Conservation (phyloP, 306 rosid species). For the Lupinus albus region DNA sequence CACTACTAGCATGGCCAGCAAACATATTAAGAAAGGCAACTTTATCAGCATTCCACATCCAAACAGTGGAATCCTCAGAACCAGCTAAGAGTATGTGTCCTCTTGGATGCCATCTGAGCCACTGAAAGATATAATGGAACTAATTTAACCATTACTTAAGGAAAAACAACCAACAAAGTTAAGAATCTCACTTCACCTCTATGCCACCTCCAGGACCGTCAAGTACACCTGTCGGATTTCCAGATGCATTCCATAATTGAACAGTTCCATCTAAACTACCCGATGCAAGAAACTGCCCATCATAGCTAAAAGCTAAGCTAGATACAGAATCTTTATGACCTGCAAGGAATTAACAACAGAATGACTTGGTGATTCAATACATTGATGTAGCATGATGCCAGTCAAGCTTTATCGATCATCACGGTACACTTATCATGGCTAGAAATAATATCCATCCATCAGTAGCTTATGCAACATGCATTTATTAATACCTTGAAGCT, state of each 20-base stretch:
- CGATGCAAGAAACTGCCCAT: slow-evolving; percentile 80
- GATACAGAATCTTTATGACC: slow-evolving; percentile 82
- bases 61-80: slow-evolving; percentile 73
- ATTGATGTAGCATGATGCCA: neutral
- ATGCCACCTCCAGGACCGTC: slow-evolving; percentile 86
- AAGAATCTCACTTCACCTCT: slow-evolving; percentile 56
- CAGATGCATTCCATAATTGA: slow-evolving; percentile 77
- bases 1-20: slow-evolving; percentile 78
- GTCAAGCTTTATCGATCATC: slow-evolving; percentile 20
- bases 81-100: slow-evolving; percentile 85
- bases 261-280: slow-evolving; percentile 78
- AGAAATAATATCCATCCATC: slow-evolving; percentile 13
- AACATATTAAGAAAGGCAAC: slow-evolving; percentile 59
- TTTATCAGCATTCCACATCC: slow-evolving; percentile 93
- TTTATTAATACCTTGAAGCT: slow-evolving; percentile 64
- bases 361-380: neutral
- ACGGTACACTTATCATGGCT: neutral
- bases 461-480: slow-evolving; percentile 5
- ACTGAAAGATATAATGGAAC: slow-evolving; percentile 57
- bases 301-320: slow-evolving; percentile 73
- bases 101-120: slow-evolving; percentile 95
- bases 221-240: slow-evolving; percentile 47
- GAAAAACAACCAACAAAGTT: slow-evolving; percentile 10
- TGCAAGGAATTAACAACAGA: slow-evolving; percentile 42
- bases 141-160: slow-evolving; percentile 23